Conservation (phyloP, 139 green algal species). For the Chlorella sorokiniana region DNA sequence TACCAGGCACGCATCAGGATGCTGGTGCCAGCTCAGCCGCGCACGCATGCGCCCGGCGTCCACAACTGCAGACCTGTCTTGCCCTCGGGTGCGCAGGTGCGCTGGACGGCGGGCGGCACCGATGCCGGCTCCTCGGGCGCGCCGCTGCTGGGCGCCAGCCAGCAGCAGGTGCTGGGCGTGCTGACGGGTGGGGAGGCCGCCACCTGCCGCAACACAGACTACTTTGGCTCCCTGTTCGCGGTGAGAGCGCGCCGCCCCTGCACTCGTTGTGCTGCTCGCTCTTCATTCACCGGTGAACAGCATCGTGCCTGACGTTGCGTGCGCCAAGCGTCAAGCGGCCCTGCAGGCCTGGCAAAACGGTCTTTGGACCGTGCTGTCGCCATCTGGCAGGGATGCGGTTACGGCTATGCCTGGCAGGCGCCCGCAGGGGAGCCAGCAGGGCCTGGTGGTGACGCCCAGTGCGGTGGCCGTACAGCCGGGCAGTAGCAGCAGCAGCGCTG, state of each 20-base stretch:
- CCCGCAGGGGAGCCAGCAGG: neutral
- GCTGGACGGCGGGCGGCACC: slow-evolving; percentile 4
- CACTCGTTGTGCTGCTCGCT: neutral
- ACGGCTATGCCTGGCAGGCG: slow-evolving; percentile 1
- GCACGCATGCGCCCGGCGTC: no score
- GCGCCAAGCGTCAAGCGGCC: no score
- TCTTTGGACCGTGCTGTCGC: slow-evolving; percentile 10
- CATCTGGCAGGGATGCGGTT: neutral
- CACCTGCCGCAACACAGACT: slow-evolving; percentile 1
- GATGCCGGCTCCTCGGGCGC: neutral
- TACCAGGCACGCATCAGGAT: neutral
- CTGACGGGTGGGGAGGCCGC: slow-evolving; percentile 12
- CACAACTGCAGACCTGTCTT: no score
- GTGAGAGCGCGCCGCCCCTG: neutral
- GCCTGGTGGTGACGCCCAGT: neutral
- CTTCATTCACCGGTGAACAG: no score
- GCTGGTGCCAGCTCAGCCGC: neutral
- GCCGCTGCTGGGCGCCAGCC: neutral
- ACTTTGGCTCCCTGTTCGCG: neutral
- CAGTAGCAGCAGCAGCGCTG: neutral
- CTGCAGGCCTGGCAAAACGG: slow-evolving; percentile 4
- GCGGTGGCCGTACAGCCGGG: neutral
- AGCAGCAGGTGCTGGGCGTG: slow-evolving; percentile 4
- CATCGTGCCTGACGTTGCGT: no score
- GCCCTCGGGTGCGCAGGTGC: neutral